Percentiles rank a stretch among this genome's conserved stretches.
These are phyloP conservation scores for Pyricularia sp. DNA, from an alignment of 2,329 filamentous ascomycete genomes.

Conservation along the genomic window DNA sequence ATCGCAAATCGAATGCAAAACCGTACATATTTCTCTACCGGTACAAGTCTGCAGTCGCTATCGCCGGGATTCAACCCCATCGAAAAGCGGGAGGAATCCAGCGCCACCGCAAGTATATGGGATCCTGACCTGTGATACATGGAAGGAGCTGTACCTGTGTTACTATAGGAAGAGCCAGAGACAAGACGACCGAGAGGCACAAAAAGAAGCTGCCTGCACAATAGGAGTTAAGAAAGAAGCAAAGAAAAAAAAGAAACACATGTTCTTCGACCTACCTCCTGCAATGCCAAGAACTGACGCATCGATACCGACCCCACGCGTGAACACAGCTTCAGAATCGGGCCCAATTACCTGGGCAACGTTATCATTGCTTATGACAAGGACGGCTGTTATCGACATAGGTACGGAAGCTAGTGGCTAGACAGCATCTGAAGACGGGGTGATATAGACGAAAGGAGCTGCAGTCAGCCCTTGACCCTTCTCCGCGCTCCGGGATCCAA, in stretches of 20 bases:
- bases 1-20: not conserved
- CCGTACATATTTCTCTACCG: not conserved
- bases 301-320: not conserved
- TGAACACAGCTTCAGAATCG: not conserved
- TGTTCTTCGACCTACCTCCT: not conserved
- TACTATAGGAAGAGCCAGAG: not conserved
- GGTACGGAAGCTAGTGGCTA: no score
- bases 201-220: no score
- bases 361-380: not conserved
- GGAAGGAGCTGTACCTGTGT: not conserved
- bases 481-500: not conserved
- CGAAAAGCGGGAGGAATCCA: not conserved
- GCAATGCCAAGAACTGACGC: not conserved
- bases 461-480: not conserved
- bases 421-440: not conserved
- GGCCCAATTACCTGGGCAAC: not conserved
- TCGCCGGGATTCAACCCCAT: not conserved
- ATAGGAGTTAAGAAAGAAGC: no score
- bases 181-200: no score
- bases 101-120: not conserved
- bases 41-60: not conserved
- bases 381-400: no score
- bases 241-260: not conserved
- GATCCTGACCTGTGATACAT: not conserved
- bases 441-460: not conserved